A percentile compares a stretch with the other conserved stretches of the same genome.
These are phyloP conservation scores for Chytriomyces sp. DNA, from an alignment of 192 early-diverging fungal species.

Conservation along the genomic window DNA sequence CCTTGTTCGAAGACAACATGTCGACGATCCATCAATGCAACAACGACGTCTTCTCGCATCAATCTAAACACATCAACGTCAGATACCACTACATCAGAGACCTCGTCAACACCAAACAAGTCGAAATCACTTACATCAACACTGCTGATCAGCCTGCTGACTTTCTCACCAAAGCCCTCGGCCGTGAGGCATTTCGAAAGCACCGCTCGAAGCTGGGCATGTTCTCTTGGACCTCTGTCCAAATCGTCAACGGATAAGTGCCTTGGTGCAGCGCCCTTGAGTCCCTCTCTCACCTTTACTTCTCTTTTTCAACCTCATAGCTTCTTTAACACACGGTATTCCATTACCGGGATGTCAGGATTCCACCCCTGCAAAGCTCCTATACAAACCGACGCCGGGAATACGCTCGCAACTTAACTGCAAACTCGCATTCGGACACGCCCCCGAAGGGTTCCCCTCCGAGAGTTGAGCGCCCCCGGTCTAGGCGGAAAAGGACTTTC, in stretches of 20 bases:
- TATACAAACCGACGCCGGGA: too few species aligned
- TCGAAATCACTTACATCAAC: neutral
- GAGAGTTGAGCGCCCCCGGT: too few species aligned
- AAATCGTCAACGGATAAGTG: neutral
- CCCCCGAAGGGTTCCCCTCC: too few species aligned
- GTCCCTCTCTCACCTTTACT: too few species aligned
- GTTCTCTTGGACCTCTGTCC: neutral
- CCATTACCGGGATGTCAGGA: too few species aligned
- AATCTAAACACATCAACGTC: slow-evolving; percentile 22
- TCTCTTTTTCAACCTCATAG: too few species aligned
- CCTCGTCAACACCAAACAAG: neutral
- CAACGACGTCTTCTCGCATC: slow-evolving; percentile 10
- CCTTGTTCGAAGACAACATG: slow-evolving; percentile 18
- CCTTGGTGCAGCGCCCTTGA: neutral
- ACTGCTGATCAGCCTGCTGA: neutral
- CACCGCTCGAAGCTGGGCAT: slow-evolving; percentile 8
- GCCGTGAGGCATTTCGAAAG: neutral
- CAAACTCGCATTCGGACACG: too few species aligned
- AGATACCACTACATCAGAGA: slow-evolving; percentile 27
- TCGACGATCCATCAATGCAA: slow-evolving; percentile 19
- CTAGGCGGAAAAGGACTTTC: too few species aligned
- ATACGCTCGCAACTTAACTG: too few species aligned
- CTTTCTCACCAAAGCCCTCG: slow-evolving; percentile 15
- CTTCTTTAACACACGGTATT: too few species aligned
- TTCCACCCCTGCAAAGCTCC: too few species aligned